These are phyloP conservation scores for Rhizopus microsporus DNA, from an alignment of 371 early-diverging fungal genomes.

Conservation along the genomic window DNA sequence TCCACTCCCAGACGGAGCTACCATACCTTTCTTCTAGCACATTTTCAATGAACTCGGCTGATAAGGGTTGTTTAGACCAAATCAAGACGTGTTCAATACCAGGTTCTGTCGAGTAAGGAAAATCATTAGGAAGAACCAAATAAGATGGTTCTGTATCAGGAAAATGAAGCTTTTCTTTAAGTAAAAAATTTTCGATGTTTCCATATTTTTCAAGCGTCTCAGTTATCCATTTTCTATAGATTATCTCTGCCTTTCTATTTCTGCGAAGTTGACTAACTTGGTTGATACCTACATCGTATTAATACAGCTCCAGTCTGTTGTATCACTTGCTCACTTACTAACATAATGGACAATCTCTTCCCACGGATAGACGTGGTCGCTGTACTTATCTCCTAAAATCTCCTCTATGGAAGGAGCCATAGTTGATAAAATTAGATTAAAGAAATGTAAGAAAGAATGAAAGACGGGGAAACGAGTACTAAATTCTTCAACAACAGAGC, in stretches of 20 bases:
- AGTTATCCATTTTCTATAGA: constrained; percentile 42
- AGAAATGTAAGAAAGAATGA: not conserved
- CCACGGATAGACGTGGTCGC: constrained; percentile 41
- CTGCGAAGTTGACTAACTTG: constrained; percentile 36
- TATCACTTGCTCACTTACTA: constrained; percentile 22
- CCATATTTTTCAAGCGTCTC: constrained; percentile 44
- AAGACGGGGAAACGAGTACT: not conserved
- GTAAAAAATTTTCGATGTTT: constrained; percentile 42
- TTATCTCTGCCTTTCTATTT: constrained; percentile 23
- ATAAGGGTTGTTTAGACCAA: constrained; percentile 56
- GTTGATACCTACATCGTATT: constrained; percentile 24
- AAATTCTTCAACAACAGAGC: no score
- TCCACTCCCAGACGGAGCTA: constrained; percentile 33
- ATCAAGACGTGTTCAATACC: constrained; percentile 52
- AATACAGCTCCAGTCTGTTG: not conserved
- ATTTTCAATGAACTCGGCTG: constrained; percentile 21
- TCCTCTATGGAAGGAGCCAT: constrained; percentile 3
- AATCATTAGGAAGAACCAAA: constrained; percentile 61
- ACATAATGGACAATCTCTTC: constrained; percentile 39
- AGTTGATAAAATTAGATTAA: not conserved
- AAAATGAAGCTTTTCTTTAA: constrained; percentile 43
- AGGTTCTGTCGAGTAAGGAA: constrained; percentile 58
- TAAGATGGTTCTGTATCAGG: constrained; percentile 29
- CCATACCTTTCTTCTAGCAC: constrained; percentile 33
- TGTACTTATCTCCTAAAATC: constrained; percentile 3